Evolutionary conservation across 179 eudicot species (phyloP).

Genomic region (Beta corolliflora): DNA sequence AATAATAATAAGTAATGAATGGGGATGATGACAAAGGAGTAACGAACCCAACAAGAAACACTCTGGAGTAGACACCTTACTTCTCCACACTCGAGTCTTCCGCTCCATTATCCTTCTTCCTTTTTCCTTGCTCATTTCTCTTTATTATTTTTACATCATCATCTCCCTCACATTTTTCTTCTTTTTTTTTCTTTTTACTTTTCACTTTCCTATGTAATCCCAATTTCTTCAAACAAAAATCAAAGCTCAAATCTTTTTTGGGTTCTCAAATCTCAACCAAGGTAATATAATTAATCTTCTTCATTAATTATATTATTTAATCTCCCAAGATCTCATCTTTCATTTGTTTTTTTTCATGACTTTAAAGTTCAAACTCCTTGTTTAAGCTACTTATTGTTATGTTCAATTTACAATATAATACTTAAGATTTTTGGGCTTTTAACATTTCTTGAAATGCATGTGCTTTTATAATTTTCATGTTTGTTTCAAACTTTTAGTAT

Average conservation of each 20-base stretch:
- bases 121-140: no score
- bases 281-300: no score
- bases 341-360: not conserved
- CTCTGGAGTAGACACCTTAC: constrained; percentile 23
- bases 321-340: not conserved
- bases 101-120: not conserved
- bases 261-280: no score
- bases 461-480: not conserved
- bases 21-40: not conserved
- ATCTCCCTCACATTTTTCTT: not conserved
- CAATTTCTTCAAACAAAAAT: not conserved
- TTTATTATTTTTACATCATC: not conserved
- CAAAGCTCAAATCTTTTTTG: no score
- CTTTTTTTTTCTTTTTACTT: not conserved
- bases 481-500: not conserved
- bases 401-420: not conserved
- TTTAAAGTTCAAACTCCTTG: no score
- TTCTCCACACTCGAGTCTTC: not conserved
- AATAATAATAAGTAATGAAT: not conserved
- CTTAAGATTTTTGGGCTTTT: not conserved
- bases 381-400: no score
- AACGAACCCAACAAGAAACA: constrained; percentile 13
- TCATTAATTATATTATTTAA: not conserved
- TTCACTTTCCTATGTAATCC: not conserved
- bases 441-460: not conserved